Base-by-base conservation (phyloP, 192 early-diverging fungal species). In the Umbelopsis sp. region DNA sequence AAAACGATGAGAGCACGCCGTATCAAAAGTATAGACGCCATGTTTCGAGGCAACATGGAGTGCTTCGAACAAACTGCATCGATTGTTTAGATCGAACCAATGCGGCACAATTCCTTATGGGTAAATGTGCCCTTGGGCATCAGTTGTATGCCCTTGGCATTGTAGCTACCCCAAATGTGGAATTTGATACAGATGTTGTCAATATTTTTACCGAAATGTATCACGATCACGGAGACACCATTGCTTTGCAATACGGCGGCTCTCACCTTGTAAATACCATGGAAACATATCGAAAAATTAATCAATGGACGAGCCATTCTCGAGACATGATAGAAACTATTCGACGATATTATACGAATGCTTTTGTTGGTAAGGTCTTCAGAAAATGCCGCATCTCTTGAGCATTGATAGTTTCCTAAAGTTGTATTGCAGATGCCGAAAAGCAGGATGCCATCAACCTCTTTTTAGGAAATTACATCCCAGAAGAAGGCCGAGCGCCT, bases 11-110 rank as follows among this genome's bases (percentile, higher is more conserved):
- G 2, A 13, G 23, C 52, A 11, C 20, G 50, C 5, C 16, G 9
- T 50, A 37, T 45, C 41, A 46, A 30, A 53, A 44, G 52, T 44
- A 66, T 49, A 68, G 66, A 2, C 33, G 25, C 3, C 41, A 23
- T 33, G 71, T 64, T 37, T 72, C 68, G 20, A 78, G 81, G 11
- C 97, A 98, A 76, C 85, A 87, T 20, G 97, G 97, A 25, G 88
- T 98, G 6, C 85, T 97, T 4, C 86, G 97, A 18, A 97, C 95
- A 66, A 99, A 99, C 73, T 99, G 97, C 68, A 97, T 99, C 61
- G 97, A 99, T 73, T 99, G 97, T 81, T 72, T 99, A 21, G 97
- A 99, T 78, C 89, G 97, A 61, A 99, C 97, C 0, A 99, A 99
- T 70, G 96, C 97, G 0, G 97, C 97, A 0, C 96, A 98, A 68